Evolutionary conservation across 1,284 basidiomycete genomes (phyloP), one percentile per base, ranked within the genome.

Genomic region (Xerocomus nothofagi): DNA sequence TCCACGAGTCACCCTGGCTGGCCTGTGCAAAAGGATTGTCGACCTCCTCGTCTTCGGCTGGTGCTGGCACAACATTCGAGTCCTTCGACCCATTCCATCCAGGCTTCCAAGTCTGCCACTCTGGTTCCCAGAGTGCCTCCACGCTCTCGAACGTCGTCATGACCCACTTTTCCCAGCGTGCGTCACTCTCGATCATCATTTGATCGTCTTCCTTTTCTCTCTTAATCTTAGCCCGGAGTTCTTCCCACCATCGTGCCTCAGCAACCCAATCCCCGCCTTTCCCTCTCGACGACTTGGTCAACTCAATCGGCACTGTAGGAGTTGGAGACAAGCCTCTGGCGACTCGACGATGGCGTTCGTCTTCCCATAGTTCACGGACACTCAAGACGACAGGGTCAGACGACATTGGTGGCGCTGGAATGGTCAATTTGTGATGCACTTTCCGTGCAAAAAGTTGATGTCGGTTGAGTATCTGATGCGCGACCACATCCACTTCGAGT

Each of bases 321-420:
- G 85, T 80, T 4, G 88, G 84, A 49, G 78, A 60, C 20, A 90
- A 72, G 0, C 92, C 92, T 24, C 76, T 78, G 7, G 75, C 77
- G 14, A 69, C 64, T 15, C 95, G 76, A 4, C 93, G 80, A 10
- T 77, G 74, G 10, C 88, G 82, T 66, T 98, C 96, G 58, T 97
- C 93, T 47, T 95, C 90, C 96, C 96, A 99, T 1, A 99, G 76
- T 66, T 97, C 95, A 47, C 88, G 85, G 45, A 98, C 86, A 58
- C 91, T 88, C 24, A 86, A 78, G 0, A 99, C 90, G 21, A 97
- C 79, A 43, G 91, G 93, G 57, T 91, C 89, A 14, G 78, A 66
- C 3, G 85, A 76, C 17, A 74, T 60, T 53, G 74, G 61, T 26
- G 75, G 66, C 48, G 77, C 66, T 58, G 83, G 73, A 63, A 87